Conservation (phyloP, 148 eudicot genomes). For the Dianthus caryophyllus region DNA sequence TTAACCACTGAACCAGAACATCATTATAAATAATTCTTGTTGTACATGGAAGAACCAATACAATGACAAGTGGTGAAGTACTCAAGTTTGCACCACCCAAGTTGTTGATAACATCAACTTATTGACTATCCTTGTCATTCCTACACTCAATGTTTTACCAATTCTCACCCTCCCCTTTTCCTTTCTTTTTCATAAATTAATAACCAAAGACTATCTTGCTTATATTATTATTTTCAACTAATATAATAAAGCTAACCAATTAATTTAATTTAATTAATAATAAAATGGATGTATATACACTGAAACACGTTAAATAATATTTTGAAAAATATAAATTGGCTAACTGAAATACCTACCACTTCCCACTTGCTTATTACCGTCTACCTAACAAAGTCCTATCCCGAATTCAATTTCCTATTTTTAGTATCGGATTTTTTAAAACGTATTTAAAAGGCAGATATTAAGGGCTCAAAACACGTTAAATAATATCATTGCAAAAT, state of each 20-base stretch:
- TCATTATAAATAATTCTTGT: not conserved
- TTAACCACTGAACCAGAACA: not conserved
- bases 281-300: not conserved
- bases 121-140: slow-evolving; percentile 9
- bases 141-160: not conserved
- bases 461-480: too few species aligned
- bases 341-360: not conserved
- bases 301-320: too few species aligned
- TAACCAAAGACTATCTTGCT: not conserved
- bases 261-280: not conserved
- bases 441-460: too few species aligned
- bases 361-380: not conserved
- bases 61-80: not conserved
- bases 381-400: too few species aligned
- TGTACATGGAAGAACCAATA: not conserved
- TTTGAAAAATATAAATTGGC: not conserved
- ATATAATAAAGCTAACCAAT: not conserved
- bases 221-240: not conserved
- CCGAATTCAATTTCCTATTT: too few species aligned
- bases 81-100: slow-evolving; percentile 3
- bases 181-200: not conserved
- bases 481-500: too few species aligned
- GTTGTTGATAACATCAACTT: not conserved
- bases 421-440: too few species aligned
- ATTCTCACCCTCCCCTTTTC: not conserved